Percentiles rank a stretch among this genome's conserved stretches.
Evolutionary conservation across 345 rosid species (phyloP).

Genomic region (Balakata baccata): DNA sequence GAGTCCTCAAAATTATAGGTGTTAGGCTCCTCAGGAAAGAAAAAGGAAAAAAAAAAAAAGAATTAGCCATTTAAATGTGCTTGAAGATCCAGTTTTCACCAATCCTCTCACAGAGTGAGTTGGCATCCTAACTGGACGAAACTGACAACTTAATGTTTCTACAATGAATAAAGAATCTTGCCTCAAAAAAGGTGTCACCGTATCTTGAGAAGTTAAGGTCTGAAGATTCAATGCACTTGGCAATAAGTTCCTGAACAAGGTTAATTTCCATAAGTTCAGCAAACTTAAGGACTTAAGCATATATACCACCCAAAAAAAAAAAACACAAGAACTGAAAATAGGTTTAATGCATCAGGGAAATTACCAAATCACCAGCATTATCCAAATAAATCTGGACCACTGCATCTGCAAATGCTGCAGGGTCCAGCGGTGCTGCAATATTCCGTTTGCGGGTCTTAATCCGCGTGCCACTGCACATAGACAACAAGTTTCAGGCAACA

Average conservation of each 20-base stretch:
- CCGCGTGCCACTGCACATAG: constrained; percentile 83
- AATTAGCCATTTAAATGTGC: background rate
- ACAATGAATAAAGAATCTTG: constrained; percentile 18
- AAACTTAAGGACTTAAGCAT: background rate
- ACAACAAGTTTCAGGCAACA: background rate
- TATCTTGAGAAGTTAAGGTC: constrained; percentile 92
- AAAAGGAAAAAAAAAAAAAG: background rate
- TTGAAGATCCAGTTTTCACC: background rate
- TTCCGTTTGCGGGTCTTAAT: constrained; percentile 99
- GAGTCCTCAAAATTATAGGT: background rate
- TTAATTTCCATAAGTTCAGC: background rate
- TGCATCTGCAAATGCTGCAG: constrained; percentile 96
- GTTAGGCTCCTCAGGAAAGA: no score
- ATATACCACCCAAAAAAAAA: background rate
- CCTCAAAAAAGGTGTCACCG: constrained; percentile 89
- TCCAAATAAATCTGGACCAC: constrained; percentile 96
- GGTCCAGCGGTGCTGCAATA: constrained; percentile 93
- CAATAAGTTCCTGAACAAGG: constrained; percentile 69
- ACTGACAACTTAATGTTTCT: constrained; percentile 1
- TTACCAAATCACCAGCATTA: constrained; percentile 97
- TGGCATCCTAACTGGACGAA: background rate
- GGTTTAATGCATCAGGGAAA: background rate
- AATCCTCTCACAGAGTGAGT: background rate
- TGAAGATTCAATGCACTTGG: constrained; percentile 80
- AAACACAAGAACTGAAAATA: background rate